Conservation (phyloP, 176 grass and related monocot genomes). For the Cenchrus fungigraminus region DNA sequence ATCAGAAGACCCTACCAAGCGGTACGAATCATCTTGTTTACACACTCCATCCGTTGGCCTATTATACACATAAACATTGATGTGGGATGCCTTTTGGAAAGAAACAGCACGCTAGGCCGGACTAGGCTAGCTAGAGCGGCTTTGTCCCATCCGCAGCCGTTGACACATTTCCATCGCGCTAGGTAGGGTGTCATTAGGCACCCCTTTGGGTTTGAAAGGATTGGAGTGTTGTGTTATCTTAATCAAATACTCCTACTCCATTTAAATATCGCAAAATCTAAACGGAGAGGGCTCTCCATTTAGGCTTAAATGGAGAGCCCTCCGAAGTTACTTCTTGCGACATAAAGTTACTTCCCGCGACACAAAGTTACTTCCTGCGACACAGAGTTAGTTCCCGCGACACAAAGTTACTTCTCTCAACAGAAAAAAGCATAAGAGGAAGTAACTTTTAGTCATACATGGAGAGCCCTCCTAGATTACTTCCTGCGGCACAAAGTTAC, state of each 20-base stretch:
- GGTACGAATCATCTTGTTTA: slow-evolving; percentile 22
- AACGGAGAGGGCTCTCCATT: too few species aligned
- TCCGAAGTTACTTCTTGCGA: not conserved
- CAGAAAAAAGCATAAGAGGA: too few species aligned
- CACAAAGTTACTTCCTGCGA: not conserved
- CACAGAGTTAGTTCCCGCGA: too few species aligned
- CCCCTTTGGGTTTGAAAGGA: slow-evolving; percentile 11
- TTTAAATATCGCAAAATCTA: not conserved
- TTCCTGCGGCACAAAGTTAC: too few species aligned
- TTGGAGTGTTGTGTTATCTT: not conserved
- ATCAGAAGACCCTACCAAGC: slow-evolving; percentile 13
- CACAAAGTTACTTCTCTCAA: too few species aligned
- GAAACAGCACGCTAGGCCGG: not conserved
- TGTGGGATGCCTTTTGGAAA: slow-evolving; percentile 26
- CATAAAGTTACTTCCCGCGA: too few species aligned
- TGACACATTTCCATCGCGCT: slow-evolving; percentile 50
- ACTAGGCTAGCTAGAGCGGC: slow-evolving; percentile 10
- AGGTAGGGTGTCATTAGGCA: slow-evolving; percentile 50
- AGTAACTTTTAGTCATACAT: too few species aligned
- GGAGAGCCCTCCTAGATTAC: too few species aligned
- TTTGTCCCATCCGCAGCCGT: slow-evolving; percentile 47
- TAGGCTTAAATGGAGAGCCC: too few species aligned
- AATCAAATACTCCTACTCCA: slow-evolving; percentile 13
- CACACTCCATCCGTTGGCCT: not conserved
- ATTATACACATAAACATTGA: slow-evolving; percentile 34